A percentile compares a stretch with the other conserved stretches of the same genome.
These are phyloP conservation scores for Hansenula sp. DNA, from an alignment of 1,139 yeast genomes.

Conservation along the genomic window DNA sequence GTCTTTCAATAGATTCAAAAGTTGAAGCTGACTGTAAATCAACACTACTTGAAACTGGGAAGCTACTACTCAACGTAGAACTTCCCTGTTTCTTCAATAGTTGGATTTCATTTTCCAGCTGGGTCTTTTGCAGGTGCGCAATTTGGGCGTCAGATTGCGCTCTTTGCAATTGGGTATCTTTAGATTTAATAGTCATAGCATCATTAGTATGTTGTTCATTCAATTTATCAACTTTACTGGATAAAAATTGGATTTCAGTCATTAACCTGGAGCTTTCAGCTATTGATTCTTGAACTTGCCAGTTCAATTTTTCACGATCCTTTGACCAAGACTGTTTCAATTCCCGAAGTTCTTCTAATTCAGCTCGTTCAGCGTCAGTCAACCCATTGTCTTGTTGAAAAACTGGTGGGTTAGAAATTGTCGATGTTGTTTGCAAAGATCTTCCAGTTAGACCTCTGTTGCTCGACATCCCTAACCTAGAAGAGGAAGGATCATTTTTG, in stretches of 20 bases:
- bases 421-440: constrained; percentile 21
- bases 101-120: constrained; percentile 50
- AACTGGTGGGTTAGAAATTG: neutral
- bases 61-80: constrained; percentile 23
- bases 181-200: constrained; percentile 52
- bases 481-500: constrained; percentile 32
- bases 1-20: constrained; percentile 11
- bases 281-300: constrained; percentile 38
- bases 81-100: constrained; percentile 31
- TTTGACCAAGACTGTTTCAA: constrained; percentile 51
- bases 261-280: constrained; percentile 38
- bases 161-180: constrained; percentile 62
- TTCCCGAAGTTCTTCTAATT: constrained; percentile 46
- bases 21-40: constrained; percentile 15
- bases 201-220: constrained; percentile 47
- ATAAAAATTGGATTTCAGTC: constrained; percentile 36
- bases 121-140: constrained; percentile 43
- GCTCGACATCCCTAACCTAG: constrained; percentile 24
- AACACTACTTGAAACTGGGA: neutral
- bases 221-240: constrained; percentile 34
- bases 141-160: constrained; percentile 58
- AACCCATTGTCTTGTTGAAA: constrained; percentile 6
- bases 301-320: constrained; percentile 38
- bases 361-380: constrained; percentile 27
- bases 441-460: constrained; percentile 28